Base-by-base conservation (phyloP, 2,329 filamentous ascomycete species). In the Ascosphaera acerosa region DNA sequence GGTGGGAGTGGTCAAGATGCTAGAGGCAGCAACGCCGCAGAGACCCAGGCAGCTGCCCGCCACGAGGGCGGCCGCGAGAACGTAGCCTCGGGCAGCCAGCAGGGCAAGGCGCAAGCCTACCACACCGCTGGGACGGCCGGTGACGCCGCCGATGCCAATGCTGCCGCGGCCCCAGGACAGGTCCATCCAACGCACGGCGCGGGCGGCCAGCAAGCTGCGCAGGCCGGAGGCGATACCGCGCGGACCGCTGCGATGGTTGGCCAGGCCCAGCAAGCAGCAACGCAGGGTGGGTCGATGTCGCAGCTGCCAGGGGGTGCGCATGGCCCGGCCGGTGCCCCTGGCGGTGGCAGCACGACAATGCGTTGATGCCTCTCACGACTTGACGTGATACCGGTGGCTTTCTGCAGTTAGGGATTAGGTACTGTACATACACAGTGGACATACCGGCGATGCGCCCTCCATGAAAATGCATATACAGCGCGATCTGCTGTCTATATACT, bases 51-150 rank as follows among this genome's bases (percentile, higher is more conserved):
- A 15, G 12, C 16, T 17, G 27, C 27, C 5, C 27, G 27, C 15
- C 27, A 29, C 12, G 27, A 29, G 18, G 27, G 27, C 9, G 27
- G 27, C n/a, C 27, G 27, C 10, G 27, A 29, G n/a, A 29, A 29
- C 18, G 27, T 17, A 9, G 12, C 5, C 10, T 6, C 27, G 4
- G 12, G 6, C 4, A 29, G 27, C n/a, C 15, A 4, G 4, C 7
- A 29, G 18, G 27, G 15, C 4, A 15, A 29, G 27, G 27, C 15
- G 4, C 27, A 29, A 17, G 27, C 27, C 4, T 17, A 29, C n/a
- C 27, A 29, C n/a, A 29, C 27, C 12, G 27, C 27, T 9, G 27
- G 27, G 14, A 29, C 27, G 5, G 27, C 27, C 18, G 27, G 27
- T 29, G 27, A 29, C 18, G 27, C 27, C 14, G 27, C 27, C n/a